These are phyloP conservation scores for Eucalyptus sideroxylon DNA, from an alignment of 345 rosid genomes.

Conservation along the genomic window DNA sequence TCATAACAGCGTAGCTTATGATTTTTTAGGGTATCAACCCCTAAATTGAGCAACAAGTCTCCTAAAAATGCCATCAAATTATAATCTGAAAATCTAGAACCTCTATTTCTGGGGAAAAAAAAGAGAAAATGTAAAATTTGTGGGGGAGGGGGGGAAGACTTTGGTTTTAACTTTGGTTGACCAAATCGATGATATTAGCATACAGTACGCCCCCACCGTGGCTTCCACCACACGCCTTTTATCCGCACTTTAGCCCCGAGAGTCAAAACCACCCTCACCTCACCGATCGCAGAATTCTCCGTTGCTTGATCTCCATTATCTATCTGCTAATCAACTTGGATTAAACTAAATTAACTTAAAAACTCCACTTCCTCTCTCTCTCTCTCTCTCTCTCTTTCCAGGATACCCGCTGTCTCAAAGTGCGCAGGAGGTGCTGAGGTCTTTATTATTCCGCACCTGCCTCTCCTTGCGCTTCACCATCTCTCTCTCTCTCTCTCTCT, in stretches of 20 bases:
- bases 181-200: background rate
- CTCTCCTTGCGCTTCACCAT: background rate
- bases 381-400: background rate
- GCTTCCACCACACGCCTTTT: background rate
- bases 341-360: background rate
- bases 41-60: background rate
- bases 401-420: background rate
- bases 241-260: too few relatives aligned
- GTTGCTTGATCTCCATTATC: background rate
- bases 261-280: background rate
- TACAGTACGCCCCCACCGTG: background rate
- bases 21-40: background rate
- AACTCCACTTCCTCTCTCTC: background rate
- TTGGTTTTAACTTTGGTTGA: background rate
- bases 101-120: background rate
- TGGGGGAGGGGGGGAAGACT: background rate
- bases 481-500: background rate
- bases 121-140: background rate
- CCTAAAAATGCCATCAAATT: background rate
- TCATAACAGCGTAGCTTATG: too few relatives aligned
- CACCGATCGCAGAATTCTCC: background rate
- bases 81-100: background rate
- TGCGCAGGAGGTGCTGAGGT: background rate
- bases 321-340: background rate
- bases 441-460: background rate